Conservation (phyloP, 345 rosid genomes). For the Rubroshorea leprosula region DNA sequence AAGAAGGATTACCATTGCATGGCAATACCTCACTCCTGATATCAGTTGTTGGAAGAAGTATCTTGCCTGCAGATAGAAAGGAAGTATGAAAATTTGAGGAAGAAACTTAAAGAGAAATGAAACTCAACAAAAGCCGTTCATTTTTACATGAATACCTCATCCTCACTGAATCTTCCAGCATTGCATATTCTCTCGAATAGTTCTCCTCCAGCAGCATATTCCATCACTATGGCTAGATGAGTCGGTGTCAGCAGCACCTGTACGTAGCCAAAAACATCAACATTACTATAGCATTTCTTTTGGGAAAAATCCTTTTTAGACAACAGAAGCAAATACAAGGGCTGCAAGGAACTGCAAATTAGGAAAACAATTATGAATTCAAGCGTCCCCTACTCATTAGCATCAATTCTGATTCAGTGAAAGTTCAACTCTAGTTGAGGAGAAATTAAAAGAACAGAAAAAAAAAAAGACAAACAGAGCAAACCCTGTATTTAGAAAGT, state of each 20-base stretch:
- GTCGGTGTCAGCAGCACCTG: slow-evolving; percentile 80
- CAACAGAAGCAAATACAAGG: not conserved
- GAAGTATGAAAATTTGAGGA: not conserved
- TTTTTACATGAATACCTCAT: slow-evolving; percentile 43
- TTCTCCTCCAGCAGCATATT: slow-evolving; percentile 89
- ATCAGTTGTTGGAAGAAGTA: slow-evolving; percentile 85
- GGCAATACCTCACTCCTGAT: slow-evolving; percentile 92
- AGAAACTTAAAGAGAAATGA: not conserved
- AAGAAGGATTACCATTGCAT: slow-evolving; percentile 53
- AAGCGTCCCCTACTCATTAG: too few relatives aligned
- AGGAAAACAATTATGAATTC: too few relatives aligned
- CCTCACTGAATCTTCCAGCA: slow-evolving; percentile 86
- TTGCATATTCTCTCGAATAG: slow-evolving; percentile 74
- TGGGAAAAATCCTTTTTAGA: not conserved
- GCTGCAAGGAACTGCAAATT: too few relatives aligned
- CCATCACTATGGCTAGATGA: slow-evolving; percentile 88
- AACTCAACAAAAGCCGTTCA: not conserved
- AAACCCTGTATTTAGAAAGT: too few relatives aligned
- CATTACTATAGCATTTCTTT: too few relatives aligned
- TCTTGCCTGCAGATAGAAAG: slow-evolving; percentile 57
- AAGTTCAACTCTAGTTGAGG: too few relatives aligned
- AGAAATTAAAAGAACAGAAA: too few relatives aligned
- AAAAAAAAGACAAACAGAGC: too few relatives aligned
- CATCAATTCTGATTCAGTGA: too few relatives aligned
- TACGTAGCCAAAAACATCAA: not conserved